Conservation (phyloP, 169 alveolate genomes). For the Theileria sp. region DNA sequence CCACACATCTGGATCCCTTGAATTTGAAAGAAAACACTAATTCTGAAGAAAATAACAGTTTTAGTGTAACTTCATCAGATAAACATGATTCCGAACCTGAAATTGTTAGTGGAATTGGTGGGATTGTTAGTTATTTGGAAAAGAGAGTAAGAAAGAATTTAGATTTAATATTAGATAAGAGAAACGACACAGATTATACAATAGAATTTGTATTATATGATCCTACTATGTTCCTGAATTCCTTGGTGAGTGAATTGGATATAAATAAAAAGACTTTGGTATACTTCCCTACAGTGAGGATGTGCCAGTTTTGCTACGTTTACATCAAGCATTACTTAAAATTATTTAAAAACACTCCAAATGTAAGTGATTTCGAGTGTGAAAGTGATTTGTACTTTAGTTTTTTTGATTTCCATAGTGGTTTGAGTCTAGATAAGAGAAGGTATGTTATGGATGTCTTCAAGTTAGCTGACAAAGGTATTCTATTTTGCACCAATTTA, state of each 20-base stretch:
- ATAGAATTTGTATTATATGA: slow-evolving; percentile 46
- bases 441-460: slow-evolving; percentile 42
- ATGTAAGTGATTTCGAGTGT: neutral
- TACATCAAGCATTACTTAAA: slow-evolving; percentile 39
- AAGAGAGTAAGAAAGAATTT: slow-evolving; percentile 19
- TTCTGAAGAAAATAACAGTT: neutral
- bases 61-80: neutral
- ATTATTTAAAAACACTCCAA: neutral
- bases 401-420: slow-evolving; percentile 49
- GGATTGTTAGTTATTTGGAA: slow-evolving; percentile 4
- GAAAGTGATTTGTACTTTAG: neutral
- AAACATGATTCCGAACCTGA: neutral
- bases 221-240: slow-evolving; percentile 23
- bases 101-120: neutral
- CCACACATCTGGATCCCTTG: neutral
- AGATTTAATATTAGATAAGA: slow-evolving; percentile 1
- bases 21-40: slow-evolving; percentile 14
- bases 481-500: slow-evolving; percentile 51
- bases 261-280: slow-evolving; percentile 21
- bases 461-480: slow-evolving; percentile 25
- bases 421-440: slow-evolving; percentile 52
- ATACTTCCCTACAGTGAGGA: slow-evolving; percentile 63
- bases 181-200: neutral
- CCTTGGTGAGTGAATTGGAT: slow-evolving; percentile 6
- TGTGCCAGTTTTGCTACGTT: slow-evolving; percentile 62